Conservation (phyloP, 2,329 filamentous ascomycete species). For the Epichloe glyceriae region DNA sequence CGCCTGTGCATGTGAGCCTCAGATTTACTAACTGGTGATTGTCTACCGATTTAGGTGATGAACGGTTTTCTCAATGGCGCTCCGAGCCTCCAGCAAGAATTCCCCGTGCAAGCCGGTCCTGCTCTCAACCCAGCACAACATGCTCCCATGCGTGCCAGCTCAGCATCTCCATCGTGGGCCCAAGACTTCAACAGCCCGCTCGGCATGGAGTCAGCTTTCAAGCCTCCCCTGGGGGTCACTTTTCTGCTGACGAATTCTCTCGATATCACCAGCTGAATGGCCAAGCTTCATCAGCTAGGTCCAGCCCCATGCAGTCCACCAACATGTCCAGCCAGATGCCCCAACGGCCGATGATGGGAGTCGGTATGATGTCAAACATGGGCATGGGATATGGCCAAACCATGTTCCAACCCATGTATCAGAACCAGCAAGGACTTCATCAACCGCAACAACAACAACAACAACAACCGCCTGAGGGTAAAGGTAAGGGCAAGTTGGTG, state of each 20-base stretch:
- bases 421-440: constrained; percentile 32
- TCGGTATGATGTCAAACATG: constrained; percentile 33
- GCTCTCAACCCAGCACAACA: constrained; percentile 37
- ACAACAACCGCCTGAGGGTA: constrained; percentile 38
- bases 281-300: constrained; percentile 35
- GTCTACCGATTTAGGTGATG: constrained; percentile 55
- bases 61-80: constrained; percentile 82
- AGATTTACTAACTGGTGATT: neutral
- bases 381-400: constrained; percentile 37
- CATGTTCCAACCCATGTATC: constrained; percentile 41
- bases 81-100: constrained; percentile 42
- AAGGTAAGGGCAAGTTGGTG: constrained; percentile 85
- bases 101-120: constrained; percentile 35
- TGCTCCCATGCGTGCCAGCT: constrained; percentile 38
- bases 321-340: constrained; percentile 32
- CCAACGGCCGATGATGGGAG: constrained; percentile 48
- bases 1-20: neutral
- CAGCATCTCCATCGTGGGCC: constrained; percentile 41
- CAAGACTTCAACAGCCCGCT: constrained; percentile 44
- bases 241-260: constrained; percentile 75
- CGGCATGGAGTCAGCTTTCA: constrained; percentile 60
- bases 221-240: constrained; percentile 44
- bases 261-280: constrained; percentile 67
- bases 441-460: constrained; percentile 26
- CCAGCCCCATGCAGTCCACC: constrained; percentile 45